Conservation (phyloP, 2,329 filamentous ascomycete genomes). For the Pseudogymnoascus sp. region DNA sequence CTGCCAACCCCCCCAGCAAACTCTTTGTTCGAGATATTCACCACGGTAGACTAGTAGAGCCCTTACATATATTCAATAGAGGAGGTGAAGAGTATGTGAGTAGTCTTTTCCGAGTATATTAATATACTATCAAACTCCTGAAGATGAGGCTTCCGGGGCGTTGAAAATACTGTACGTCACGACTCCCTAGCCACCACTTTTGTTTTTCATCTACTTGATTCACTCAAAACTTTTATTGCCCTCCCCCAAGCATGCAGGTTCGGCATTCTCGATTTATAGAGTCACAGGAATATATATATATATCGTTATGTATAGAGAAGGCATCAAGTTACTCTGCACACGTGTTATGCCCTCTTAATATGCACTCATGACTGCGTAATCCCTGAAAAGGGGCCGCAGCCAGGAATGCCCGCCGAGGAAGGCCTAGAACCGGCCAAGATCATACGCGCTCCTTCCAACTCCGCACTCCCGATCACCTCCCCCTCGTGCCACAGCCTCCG, state of each 20-base stretch:
- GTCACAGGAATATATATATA: neutral
- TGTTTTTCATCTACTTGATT: slow-evolving; percentile 1
- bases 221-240: neutral
- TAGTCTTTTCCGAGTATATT: neutral
- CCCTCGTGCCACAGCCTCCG: neutral
- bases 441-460: neutral
- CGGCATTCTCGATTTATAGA: neutral
- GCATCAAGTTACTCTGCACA: neutral
- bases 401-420: neutral
- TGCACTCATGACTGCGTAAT: neutral
- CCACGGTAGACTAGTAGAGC: neutral
- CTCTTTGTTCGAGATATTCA: neutral
- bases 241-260: neutral
- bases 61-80: neutral
- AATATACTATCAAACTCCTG: neutral
- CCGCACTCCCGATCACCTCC: neutral
- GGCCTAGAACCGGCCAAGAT: neutral
- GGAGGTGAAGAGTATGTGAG: neutral
- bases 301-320: neutral
- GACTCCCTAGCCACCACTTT: slow-evolving; percentile 1
- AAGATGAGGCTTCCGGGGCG: neutral
- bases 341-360: neutral
- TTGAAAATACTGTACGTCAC: slow-evolving; percentile 1
- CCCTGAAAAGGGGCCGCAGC: neutral
- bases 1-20: neutral